Percentiles rank a stretch among this genome's conserved stretches.
Conservation (phyloP, 1,139 yeast genomes). For the Suhomyces taliae region DNA sequence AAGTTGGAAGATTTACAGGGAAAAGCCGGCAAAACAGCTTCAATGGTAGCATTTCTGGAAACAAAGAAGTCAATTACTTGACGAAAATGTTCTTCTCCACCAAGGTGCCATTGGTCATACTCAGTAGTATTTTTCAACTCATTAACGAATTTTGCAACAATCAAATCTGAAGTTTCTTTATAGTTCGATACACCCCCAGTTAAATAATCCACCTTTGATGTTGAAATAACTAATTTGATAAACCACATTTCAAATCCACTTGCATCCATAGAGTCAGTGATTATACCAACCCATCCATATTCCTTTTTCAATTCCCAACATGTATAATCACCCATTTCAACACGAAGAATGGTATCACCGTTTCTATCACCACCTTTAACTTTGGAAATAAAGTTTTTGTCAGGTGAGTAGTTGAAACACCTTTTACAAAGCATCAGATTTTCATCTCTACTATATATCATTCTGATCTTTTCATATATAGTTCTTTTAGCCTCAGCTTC, state of each 20-base stretch:
- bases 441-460: conserved; percentile 30
- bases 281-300: conserved; percentile 26
- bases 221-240: conserved; percentile 25
- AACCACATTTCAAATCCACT: conserved; percentile 37
- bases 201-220: conserved; percentile 15
- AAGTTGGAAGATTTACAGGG: conserved; percentile 62
- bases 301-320: conserved; percentile 13
- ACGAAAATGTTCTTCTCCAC: conserved; percentile 45
- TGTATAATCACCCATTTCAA: conserved; percentile 4
- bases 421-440: conserved; percentile 11
- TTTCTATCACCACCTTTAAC: conserved; percentile 1
- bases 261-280: conserved; percentile 25
- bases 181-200: conserved; percentile 4
- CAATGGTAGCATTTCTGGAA: conserved; percentile 45
- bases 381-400: not conserved
- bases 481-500: conserved; percentile 15
- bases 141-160: conserved; percentile 37
- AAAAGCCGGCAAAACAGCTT: conserved; percentile 63
- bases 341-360: conserved; percentile 1
- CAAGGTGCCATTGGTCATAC: conserved; percentile 49
- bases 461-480: conserved; percentile 33
- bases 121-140: conserved; percentile 48
- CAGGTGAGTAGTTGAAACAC: conserved; percentile 10
- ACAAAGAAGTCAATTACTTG: conserved; percentile 49
- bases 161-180: conserved; percentile 14